Conservation (phyloP, 306 rosid genomes). For the Psophocarpus tetragonolobus region DNA sequence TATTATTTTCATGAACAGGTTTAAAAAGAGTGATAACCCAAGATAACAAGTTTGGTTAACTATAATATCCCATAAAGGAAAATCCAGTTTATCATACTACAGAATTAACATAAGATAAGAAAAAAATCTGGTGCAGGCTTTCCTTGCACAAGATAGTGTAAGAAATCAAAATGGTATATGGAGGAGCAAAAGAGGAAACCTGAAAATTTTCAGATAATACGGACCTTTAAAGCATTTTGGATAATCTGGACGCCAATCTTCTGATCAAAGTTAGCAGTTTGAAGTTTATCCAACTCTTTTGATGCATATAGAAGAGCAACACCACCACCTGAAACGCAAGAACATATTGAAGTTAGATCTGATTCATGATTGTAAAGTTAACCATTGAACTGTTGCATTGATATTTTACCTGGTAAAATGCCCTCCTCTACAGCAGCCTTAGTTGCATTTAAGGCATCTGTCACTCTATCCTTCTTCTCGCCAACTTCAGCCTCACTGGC, state of each 20-base stretch:
- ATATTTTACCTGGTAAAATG: slow-evolving; percentile 70
- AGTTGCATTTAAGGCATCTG: slow-evolving; percentile 96
- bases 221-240: slow-evolving; percentile 91
- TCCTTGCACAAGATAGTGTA: background rate
- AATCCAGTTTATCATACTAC: background rate
- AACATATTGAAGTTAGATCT: slow-evolving; percentile 4
- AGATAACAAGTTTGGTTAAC: background rate
- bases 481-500: slow-evolving; percentile 96
- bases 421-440: slow-evolving; percentile 99
- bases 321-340: slow-evolving; percentile 66
- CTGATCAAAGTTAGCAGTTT: slow-evolving; percentile 90
- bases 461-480: slow-evolving; percentile 96
- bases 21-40: background rate
- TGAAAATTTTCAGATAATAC: background rate
- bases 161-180: background rate
- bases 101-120: background rate
- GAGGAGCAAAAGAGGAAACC: background rate
- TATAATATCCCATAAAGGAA: background rate
- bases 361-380: background rate
- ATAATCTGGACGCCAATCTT: slow-evolving; percentile 94
- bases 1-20: background rate
- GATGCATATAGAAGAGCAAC: slow-evolving; percentile 97
- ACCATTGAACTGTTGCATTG: background rate
- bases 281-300: slow-evolving; percentile 77
- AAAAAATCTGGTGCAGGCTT: background rate